phyloP scores from a whole-genome alignment of 345 rosid species.

The Pelargonium nanum region DNA sequence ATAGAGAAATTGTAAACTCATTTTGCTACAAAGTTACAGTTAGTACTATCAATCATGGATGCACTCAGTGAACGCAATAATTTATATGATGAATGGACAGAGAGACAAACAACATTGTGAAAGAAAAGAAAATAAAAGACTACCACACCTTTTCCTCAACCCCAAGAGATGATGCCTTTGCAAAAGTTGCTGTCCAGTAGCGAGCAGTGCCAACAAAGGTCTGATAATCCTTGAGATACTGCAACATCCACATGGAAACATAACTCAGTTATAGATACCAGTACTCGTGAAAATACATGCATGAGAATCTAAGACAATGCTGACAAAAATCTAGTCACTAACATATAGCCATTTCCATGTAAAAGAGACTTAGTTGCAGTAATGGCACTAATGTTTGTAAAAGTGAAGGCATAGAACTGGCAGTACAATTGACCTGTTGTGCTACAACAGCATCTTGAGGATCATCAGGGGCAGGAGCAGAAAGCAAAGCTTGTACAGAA shows the following conservation, averaged over 20 bases:
- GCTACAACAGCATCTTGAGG: conserved; percentile 99
- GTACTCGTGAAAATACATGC: background rate
- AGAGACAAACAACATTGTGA: background rate
- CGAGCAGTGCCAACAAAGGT: conserved; percentile 86
- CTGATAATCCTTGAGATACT: conserved; percentile 83
- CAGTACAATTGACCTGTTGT: conserved; percentile 56
- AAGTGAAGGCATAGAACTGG: conserved; percentile 1
- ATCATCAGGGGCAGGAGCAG: conserved; percentile 91
- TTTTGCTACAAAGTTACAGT: no score
- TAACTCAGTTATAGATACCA: background rate
- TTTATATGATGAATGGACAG: no score
- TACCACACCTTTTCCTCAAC: conserved; percentile 80
- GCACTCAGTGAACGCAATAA: background rate
- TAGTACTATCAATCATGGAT: background rate
- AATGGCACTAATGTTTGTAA: background rate
- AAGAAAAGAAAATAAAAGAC: background rate
- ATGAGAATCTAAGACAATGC: background rate
- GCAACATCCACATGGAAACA: conserved; percentile 17
- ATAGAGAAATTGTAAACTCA: no score
- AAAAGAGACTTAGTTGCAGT: background rate
- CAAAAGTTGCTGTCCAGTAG: conserved; percentile 95
- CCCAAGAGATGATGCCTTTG: conserved; percentile 66
- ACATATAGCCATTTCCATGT: background rate
- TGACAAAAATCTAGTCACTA: background rate
- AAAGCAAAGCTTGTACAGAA: conserved; percentile 85